phyloP scores from a whole-genome alignment of 495 filamentous ascomycete genomes.

The Penicillium crystallinum region DNA sequence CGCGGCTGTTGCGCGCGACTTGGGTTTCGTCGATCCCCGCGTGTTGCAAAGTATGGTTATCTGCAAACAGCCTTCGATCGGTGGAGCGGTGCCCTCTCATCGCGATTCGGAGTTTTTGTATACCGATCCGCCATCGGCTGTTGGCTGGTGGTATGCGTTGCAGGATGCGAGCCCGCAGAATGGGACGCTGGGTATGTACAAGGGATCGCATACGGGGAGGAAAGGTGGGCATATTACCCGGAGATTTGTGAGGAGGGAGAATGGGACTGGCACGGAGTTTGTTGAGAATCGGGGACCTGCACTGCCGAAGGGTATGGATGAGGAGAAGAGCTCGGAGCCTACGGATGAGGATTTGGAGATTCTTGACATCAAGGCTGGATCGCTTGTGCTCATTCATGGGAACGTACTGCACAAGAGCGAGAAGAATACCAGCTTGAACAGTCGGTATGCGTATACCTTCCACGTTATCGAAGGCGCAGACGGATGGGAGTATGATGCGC shows the following conservation, averaged over 20 bases:
- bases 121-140: slow-evolving; percentile 81
- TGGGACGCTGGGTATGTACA: slow-evolving; percentile 80
- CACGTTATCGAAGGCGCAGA: slow-evolving; percentile 89
- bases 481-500: slow-evolving; percentile 66
- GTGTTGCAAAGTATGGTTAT: slow-evolving; percentile 95
- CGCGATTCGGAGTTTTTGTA: slow-evolving; percentile 92
- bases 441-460: slow-evolving; percentile 94
- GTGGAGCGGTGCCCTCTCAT: slow-evolving; percentile 79
- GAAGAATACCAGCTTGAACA: slow-evolving; percentile 76
- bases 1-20: slow-evolving; percentile 60
- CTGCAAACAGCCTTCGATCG: slow-evolving; percentile 96
- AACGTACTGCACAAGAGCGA: slow-evolving; percentile 96
- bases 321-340: slow-evolving; percentile 27
- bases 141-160: slow-evolving; percentile 93
- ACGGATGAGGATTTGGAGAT: slow-evolving; percentile 57
- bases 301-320: slow-evolving; percentile 43
- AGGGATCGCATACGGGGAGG: slow-evolving; percentile 61
- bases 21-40: slow-evolving; percentile 70
- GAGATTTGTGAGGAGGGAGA: slow-evolving; percentile 66
- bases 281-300: slow-evolving; percentile 40
- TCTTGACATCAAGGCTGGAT: slow-evolving; percentile 79
- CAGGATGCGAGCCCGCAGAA: slow-evolving; percentile 84
- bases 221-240: slow-evolving; percentile 50
- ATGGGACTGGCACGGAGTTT: slow-evolving; percentile 52
- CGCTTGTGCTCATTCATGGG: slow-evolving; percentile 89